Percentiles rank a stretch among this genome's conserved stretches.
phyloP scores from a whole-genome alignment of 2,329 filamentous ascomycete genomes.

The Ceratocystis huliohia region DNA sequence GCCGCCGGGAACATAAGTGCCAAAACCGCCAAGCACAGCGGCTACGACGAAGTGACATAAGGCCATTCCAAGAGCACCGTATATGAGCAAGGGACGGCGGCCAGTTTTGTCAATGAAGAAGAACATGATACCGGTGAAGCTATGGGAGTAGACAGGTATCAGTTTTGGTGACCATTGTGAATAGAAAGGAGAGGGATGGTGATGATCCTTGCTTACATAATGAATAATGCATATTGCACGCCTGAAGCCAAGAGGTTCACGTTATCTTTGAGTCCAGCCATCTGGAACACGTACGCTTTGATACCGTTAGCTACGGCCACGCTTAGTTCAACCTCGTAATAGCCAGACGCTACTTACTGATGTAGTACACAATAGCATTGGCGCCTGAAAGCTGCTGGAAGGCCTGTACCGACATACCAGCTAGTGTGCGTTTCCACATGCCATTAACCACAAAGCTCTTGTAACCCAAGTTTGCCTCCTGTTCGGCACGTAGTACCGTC shows the following conservation, averaged over 20 bases:
- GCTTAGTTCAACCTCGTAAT: background rate
- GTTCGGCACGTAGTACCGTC: constrained; percentile 25
- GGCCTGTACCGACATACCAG: constrained; percentile 40
- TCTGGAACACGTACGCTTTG: constrained; percentile 29
- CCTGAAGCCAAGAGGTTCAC: constrained; percentile 42
- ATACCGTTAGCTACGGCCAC: background rate
- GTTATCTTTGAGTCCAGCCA: constrained; percentile 33
- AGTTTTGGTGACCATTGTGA: constrained; percentile 26
- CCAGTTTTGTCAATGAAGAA: constrained; percentile 44
- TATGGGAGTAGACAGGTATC: constrained; percentile 36
- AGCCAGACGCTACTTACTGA: constrained; percentile 25
- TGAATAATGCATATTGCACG: constrained; percentile 39
- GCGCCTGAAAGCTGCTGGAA: constrained; percentile 46
- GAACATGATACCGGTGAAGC: constrained; percentile 26
- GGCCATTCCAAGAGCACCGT: constrained; percentile 54
- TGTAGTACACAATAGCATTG: constrained; percentile 48
- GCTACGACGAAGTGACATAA: constrained; percentile 45
- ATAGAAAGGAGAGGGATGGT: background rate
- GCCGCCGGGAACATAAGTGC: constrained; percentile 31
- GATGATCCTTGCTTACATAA: constrained; percentile 16
- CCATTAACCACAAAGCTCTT: constrained; percentile 35
- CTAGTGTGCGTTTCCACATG: constrained; percentile 40
- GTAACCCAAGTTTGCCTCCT: constrained; percentile 30
- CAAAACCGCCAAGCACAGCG: constrained; percentile 38
- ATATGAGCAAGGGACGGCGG: constrained; percentile 51